These are phyloP conservation scores for Blastocystis sp. DNA, from an alignment of 352 stramenopile species.

Conservation along the genomic window DNA sequence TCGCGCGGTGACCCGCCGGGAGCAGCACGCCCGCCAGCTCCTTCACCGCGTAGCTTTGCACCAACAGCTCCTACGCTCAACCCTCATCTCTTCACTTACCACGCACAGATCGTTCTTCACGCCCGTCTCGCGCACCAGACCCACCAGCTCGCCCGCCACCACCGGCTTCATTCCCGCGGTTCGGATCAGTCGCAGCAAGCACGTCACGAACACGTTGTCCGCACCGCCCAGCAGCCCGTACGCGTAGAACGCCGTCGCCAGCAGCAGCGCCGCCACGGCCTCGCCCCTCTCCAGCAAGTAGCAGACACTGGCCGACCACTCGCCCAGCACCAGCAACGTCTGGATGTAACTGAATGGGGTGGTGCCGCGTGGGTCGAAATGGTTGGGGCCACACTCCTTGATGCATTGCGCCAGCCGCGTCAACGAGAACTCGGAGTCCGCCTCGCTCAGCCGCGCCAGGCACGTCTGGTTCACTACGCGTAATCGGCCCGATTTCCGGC, in stretches of 20 bases:
- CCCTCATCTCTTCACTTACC: background rate
- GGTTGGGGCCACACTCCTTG: constrained; percentile 15
- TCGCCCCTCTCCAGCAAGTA: constrained; percentile 8
- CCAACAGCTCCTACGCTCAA: constrained; percentile 17
- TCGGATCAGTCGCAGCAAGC: background rate
- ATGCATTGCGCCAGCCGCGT: constrained; percentile 9
- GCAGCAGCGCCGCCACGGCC: background rate
- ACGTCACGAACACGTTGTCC: constrained; percentile 23
- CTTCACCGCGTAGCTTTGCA: background rate
- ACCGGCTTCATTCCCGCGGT: background rate
- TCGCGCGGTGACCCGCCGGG: background rate
- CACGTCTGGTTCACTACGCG: constrained; percentile 15
- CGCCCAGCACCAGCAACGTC: background rate
- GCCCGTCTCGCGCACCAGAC: background rate
- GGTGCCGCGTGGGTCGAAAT: constrained; percentile 30
- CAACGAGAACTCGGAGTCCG: background rate
- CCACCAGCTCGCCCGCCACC: background rate
- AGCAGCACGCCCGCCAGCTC: constrained; percentile 2
- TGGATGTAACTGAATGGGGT: constrained; percentile 29
- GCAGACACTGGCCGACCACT: background rate
- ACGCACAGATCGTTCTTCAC: background rate
- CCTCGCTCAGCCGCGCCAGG: background rate
- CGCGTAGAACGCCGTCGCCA: background rate
- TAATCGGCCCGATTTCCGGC: background rate
- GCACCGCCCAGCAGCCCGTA: background rate